Percentiles rank a stretch among this genome's conserved stretches.
phyloP scores from a whole-genome alignment of 257 asterid genomes.

The Petunia axillaris region DNA sequence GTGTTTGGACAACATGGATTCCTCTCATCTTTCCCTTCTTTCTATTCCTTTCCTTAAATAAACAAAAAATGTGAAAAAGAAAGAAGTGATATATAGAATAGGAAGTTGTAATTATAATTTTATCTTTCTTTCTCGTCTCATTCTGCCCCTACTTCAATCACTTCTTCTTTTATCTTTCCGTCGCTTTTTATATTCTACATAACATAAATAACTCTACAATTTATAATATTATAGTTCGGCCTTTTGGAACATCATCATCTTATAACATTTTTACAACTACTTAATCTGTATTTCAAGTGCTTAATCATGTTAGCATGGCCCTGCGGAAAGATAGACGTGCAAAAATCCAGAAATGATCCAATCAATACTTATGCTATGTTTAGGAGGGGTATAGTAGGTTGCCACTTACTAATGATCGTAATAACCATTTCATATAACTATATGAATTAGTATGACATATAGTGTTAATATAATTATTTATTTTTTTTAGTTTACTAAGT shows the following conservation, averaged over 20 bases:
- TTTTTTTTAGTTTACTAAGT: not conserved
- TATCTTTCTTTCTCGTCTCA: not conserved
- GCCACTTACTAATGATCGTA: not conserved
- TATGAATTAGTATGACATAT: not conserved
- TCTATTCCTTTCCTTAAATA: conserved; percentile 25
- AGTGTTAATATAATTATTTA: too few relatives aligned
- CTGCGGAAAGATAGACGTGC: too few relatives aligned
- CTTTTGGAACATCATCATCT: conserved; percentile 21
- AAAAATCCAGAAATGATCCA: too few relatives aligned
- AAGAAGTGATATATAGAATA: not conserved
- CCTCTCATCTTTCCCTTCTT: conserved; percentile 35
- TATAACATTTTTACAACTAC: not conserved
- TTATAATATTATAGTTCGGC: conserved; percentile 14
- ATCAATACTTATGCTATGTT: not conserved
- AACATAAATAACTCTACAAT: not conserved
- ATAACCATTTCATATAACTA: not conserved
- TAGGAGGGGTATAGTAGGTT: not conserved
- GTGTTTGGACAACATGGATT: conserved; percentile 96
- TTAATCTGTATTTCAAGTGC: not conserved
- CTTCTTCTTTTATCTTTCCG: conserved; percentile 3
- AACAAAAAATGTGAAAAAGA: not conserved
- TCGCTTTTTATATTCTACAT: not conserved
- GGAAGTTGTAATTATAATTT: not conserved
- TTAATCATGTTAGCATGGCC: too few relatives aligned
- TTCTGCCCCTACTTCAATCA: conserved; percentile 26